These are phyloP conservation scores for Cercospora nicotianae DNA, from an alignment of 2,329 filamentous ascomycete genomes.

Conservation along the genomic window DNA sequence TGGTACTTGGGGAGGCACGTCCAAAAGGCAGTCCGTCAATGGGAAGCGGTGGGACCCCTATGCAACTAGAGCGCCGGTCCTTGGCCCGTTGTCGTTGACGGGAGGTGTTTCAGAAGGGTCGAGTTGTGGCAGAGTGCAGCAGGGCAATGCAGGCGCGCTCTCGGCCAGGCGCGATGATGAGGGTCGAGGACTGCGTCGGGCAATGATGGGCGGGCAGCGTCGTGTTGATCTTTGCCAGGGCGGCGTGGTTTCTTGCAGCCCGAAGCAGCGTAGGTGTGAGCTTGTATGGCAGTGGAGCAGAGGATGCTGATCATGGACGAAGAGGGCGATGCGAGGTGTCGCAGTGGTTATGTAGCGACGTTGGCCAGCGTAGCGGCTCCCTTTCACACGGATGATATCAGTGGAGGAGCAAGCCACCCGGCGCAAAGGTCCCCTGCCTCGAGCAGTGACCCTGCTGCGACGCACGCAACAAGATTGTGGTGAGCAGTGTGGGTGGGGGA, in stretches of 20 bases:
- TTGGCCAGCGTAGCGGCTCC: neutral
- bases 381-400: constrained; percentile 12
- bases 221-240: constrained; percentile 14
- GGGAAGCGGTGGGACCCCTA: constrained; percentile 25
- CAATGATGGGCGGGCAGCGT: constrained; percentile 21
- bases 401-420: constrained; percentile 16
- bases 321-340: constrained; percentile 12
- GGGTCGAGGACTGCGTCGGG: constrained; percentile 6
- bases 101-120: constrained; percentile 27
- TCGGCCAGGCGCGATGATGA: constrained; percentile 14
- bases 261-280: constrained; percentile 15
- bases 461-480: neutral
- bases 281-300: constrained; percentile 2
- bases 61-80: constrained; percentile 26
- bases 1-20: neutral
- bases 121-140: neutral
- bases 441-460: neutral
- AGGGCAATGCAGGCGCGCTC: neutral
- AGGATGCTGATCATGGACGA: constrained; percentile 16
- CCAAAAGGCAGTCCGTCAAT: constrained; percentile 27
- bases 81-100: constrained; percentile 23
- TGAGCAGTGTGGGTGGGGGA: neutral
- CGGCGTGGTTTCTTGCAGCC: constrained; percentile 10
- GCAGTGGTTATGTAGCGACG: constrained; percentile 7
- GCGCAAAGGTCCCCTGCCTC: constrained; percentile 1